Evolutionary conservation across 1,139 yeast genomes (phyloP), one percentile per base, ranked within the genome.

Genomic region (Pichia norvegensis): DNA sequence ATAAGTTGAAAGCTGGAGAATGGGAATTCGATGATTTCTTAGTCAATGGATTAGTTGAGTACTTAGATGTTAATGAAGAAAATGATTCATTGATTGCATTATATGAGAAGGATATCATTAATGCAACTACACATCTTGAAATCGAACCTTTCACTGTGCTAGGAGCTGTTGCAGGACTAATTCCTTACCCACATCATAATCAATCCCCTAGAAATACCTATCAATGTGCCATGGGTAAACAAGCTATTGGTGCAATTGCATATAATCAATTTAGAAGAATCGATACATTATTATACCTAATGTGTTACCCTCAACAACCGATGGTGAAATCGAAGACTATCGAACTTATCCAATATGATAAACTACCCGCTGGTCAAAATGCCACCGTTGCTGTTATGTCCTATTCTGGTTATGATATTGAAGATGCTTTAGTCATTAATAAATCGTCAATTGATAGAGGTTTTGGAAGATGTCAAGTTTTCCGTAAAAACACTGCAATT

Each of bases 221-320:
- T 70, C 98, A 92, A 70, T 92, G 97, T 77, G 98, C 98, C 64
- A 92, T 92, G 98, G 98, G 98, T 79, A 92, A 92, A 71, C 99
- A 92, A 70, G 98, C 98, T 21, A 92, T 92, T 66, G 99, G 99
- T 55, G 97, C 97, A 9, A 94, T 94, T 67, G 97, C 95, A 25
- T 92, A 92, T 66, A 92, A 92, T 66, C 98, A 92, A 67, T 85
- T 92, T 68, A 78, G 88, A 63, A 80, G 99, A 67, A 92, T 92
- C 56, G 99, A 92, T 62, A 94, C 99, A 0, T 69, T 92, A 58
- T 71, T 94, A 54, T 92, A 92, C 63, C 73, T 92, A 56, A 86
- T 92, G 96, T 96, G 90, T 17, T 92, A 94, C 63, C 99, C 99
- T 9, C 97, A 92, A 67, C 97, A 90, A 63, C 99, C 99, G 1